These are phyloP conservation scores for Plasmodium coatneyi DNA, from an alignment of 169 alveolate genomes.

Conservation along the genomic window DNA sequence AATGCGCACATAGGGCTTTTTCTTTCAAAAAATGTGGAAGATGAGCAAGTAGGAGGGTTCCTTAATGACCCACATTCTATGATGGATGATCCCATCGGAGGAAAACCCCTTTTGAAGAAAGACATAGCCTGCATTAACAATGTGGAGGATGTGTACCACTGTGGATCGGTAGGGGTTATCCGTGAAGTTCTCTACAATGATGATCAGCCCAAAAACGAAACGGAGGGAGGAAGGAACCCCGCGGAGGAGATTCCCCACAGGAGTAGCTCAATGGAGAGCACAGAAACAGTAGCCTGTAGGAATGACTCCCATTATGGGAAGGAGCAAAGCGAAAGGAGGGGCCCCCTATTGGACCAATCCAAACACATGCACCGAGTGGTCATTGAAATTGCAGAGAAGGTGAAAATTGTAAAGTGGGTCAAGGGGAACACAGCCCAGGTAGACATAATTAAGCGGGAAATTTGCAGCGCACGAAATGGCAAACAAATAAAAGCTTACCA, in stretches of 20 bases:
- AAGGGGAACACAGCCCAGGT: conserved; percentile 7
- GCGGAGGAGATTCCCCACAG: background rate
- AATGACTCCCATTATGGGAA: background rate
- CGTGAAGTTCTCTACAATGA: conserved; percentile 11
- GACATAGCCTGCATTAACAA: conserved; percentile 19
- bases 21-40: conserved; percentile 15
- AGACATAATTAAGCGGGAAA: background rate
- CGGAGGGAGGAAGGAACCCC: background rate
- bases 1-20: conserved; percentile 40
- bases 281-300: background rate
- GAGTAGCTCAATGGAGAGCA: background rate
- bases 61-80: background rate
- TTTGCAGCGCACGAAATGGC: background rate
- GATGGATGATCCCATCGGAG: background rate
- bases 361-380: background rate
- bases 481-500: conserved; percentile 26
- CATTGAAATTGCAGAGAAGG: conserved; percentile 13
- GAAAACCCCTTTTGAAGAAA: background rate
- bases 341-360: background rate
- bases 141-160: background rate
- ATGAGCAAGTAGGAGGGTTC: background rate
- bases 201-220: background rate
- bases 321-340: background rate
- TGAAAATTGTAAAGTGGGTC: conserved; percentile 46
- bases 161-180: conserved; percentile 39